Evolutionary conservation across 2,329 filamentous ascomycete species (phyloP), one percentile per base, ranked within the genome.

Genomic region (Rutstroemia sydowiana): DNA sequence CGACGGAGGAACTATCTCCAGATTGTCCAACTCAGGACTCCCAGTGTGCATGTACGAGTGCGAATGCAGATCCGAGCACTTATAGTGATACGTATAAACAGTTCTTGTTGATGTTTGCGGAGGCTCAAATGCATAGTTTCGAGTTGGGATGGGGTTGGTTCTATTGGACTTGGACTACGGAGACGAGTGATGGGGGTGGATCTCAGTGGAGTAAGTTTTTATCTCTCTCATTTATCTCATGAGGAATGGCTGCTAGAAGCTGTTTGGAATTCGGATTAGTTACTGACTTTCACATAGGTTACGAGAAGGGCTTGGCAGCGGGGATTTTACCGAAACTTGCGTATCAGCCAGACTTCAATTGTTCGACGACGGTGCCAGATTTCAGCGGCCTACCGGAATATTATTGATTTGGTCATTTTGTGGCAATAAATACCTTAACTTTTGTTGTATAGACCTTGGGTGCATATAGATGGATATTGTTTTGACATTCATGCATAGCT

Each of bases 91-190:
- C 73, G 4, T 98, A 98, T 71, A 95, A 93, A 71, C 72, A 82
- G 60, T 97, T 92, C 70, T 74, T 98, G 57, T 79, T 81, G 58
- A 88, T 87, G 70, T 97, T 97, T 70, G 93, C 93, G 5, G 85
- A 95, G 70, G 93, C 91, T 49, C 93, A 98, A 73, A 98, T 98
- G 88, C 77, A 85, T 61, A 88, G 84, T 54, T 98, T 97, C 65
- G 92, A 97, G 69, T 83, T 85, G 57, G 89, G 88, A 5, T 93
- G 87, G 85, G 93, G 93, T 45, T 98, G 93, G 93, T 96, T 95
- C 72, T 98, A 98, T 71, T 98, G 93, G 93, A 97, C 91, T 31
- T 95, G 93, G 92, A 81, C 90, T 70, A 95, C 92, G 28, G 92
- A 97, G 73, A 76, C 71, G 58, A 84, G 87, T 45, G 13, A 51